Conservation (phyloP, 164 flowering plant genomes). For the Tetracentron sinense region DNA sequence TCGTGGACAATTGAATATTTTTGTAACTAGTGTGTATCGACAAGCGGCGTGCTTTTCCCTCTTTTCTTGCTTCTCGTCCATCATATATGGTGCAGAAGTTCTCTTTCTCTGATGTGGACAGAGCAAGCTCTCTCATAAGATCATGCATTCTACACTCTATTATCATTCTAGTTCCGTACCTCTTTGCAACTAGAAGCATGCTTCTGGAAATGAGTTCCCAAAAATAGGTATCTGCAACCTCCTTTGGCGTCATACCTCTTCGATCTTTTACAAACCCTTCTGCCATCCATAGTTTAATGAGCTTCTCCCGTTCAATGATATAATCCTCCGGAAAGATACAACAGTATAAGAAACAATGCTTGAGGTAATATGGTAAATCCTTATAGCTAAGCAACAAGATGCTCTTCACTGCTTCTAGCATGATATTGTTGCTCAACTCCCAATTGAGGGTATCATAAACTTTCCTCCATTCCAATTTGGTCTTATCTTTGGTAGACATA, state of each 20-base stretch:
- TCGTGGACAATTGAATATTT: background rate
- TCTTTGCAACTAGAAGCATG: slow-evolving; percentile 2
- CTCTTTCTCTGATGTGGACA: slow-evolving; percentile 1
- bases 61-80: background rate
- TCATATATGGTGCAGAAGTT: background rate
- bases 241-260: background rate
- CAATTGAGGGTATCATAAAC: slow-evolving; percentile 11
- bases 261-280: slow-evolving; percentile 1
- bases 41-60: background rate
- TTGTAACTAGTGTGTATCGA: background rate
- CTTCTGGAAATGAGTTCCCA: background rate
- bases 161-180: background rate
- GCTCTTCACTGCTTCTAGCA: background rate
- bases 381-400: slow-evolving; percentile 3
- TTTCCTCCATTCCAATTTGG: slow-evolving; percentile 15
- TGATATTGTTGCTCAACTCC: slow-evolving; percentile 10
- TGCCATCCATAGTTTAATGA: slow-evolving; percentile 7
- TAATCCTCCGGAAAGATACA: background rate
- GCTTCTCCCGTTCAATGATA: background rate
- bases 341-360: slow-evolving; percentile 6
- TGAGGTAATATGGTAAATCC: slow-evolving; percentile 3
- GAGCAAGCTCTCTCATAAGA: slow-evolving; percentile 4
- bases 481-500: slow-evolving; percentile 9
- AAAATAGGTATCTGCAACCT: slow-evolving; percentile 7
- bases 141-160: slow-evolving; percentile 3